Evolutionary conservation across 2,329 filamentous ascomycete species (phyloP), one percentile per base, ranked within the genome.

Genomic region (Fusarium avenaceum): DNA sequence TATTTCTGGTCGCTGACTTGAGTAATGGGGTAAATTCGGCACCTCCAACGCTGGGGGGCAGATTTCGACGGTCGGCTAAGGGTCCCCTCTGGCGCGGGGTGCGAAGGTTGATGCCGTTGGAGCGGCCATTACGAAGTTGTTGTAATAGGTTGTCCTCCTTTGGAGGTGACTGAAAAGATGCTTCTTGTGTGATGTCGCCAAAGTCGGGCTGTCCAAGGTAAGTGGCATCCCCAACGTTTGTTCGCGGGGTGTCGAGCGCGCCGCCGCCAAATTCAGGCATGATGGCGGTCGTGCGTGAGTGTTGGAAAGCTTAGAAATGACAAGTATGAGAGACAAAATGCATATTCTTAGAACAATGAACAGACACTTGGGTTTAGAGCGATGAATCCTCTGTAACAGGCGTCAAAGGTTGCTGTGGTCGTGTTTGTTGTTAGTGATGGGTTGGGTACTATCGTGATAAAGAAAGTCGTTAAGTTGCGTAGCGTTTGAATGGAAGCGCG

Each of bases 1-100:
- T 93, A 83, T 84, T 94, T 84, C 82, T 85, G 76, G 87, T 90
- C n/a, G 86, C 89, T 24, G 83, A 93, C 79, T 97, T 97, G 76
- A 99, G 88, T 71, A 99, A 83, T 0, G 96, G 96, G 1, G 96
- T 99, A 78, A 99, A 99, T 75, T 99, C 96, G 72, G 89, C 90
- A 54, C 87, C 88, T 44, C 84, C 87, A 42, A 90, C 80, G 67
- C 86, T 86, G 38, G 85, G 83, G 22, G 90, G 91, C 22, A 93
- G 83, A 73, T 93, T 96, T 73, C 88, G 88, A 71, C 89, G 86
- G 78, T 92, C 88, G 64, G 87, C 86, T 42, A 97, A 85, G 20
- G 91, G 89, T 19, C 89, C 87, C 67, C 92, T 71, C 30, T 87
- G 86, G 66, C 90, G 89, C 32, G 95, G 95, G 52, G 95, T 97